Percentiles rank a stretch among this genome's conserved stretches.
Evolutionary conservation across 768 basidiomycete species (phyloP).

Genomic region (Panaeolus cyanescens): DNA sequence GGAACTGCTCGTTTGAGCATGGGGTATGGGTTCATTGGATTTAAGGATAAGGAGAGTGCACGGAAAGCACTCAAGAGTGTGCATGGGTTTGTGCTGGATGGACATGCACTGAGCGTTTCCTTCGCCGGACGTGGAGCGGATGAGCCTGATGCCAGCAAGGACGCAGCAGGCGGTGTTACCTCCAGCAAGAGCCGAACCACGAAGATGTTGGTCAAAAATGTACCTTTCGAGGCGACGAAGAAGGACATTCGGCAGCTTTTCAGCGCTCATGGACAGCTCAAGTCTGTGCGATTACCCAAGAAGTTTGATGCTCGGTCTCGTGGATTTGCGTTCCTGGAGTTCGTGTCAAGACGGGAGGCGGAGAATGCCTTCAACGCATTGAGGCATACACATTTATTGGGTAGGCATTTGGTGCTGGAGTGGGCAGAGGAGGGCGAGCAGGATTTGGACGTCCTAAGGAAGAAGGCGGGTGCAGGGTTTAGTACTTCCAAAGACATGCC

Average conservation of each 20-base stretch:
- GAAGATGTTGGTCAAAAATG: slow-evolving; percentile 98
- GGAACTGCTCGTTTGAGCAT: slow-evolving; percentile 72
- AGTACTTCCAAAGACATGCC: slow-evolving; percentile 70
- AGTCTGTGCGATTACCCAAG: slow-evolving; percentile 91
- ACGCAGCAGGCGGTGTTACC: slow-evolving; percentile 34
- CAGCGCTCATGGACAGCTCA: slow-evolving; percentile 89
- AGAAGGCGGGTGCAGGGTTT: slow-evolving; percentile 79
- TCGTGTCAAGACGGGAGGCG: slow-evolving; percentile 86
- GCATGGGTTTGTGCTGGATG: slow-evolving; percentile 84
- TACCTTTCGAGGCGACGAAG: slow-evolving; percentile 95
- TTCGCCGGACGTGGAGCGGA: slow-evolving; percentile 87
- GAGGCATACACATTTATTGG: slow-evolving; percentile 93
- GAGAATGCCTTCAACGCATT: slow-evolving; percentile 86
- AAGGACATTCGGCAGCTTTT: slow-evolving; percentile 91
- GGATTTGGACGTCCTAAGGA: slow-evolving; percentile 73
- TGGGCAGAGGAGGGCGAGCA: slow-evolving; percentile 88
- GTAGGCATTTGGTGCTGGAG: slow-evolving; percentile 91
- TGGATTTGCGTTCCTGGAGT: slow-evolving; percentile 97
- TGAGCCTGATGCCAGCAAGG: slow-evolving; percentile 40
- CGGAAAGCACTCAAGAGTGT: slow-evolving; percentile 73
- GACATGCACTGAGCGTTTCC: slow-evolving; percentile 80
- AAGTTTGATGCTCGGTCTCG: slow-evolving; percentile 88
- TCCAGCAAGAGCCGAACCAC: slow-evolving; percentile 65
- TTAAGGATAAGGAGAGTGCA: slow-evolving; percentile 74
- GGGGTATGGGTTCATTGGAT: slow-evolving; percentile 97